A percentile compares a stretch with the other conserved stretches of the same genome.
Conservation (phyloP, 208 protist species). For the Leishmania guyanensis region DNA sequence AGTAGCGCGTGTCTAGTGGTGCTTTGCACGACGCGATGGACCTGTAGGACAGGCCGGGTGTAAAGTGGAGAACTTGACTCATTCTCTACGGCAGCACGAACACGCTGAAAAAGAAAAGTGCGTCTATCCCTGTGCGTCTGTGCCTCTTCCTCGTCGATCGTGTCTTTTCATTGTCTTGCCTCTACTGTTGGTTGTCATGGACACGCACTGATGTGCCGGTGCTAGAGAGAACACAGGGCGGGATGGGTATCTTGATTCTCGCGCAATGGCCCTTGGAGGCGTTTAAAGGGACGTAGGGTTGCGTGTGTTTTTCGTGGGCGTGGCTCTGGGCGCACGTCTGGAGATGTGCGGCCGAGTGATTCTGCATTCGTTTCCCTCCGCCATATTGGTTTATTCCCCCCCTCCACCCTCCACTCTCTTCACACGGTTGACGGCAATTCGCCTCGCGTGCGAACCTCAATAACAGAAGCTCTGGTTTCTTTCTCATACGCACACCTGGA, state of each 20-base stretch:
- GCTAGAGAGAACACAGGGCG: neutral
- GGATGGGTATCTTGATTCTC: neutral
- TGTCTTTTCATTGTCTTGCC: neutral
- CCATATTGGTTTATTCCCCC: neutral
- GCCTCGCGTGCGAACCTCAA: neutral
- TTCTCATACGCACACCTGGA: neutral
- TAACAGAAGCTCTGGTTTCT: neutral
- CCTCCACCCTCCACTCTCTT: neutral
- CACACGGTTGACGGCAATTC: neutral
- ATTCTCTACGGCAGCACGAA: neutral
- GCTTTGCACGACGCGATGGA: neutral
- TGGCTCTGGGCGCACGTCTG: neutral
- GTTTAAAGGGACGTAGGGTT: neutral
- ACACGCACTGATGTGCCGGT: neutral
- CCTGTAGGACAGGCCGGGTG: neutral
- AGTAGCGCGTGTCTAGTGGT: neutral
- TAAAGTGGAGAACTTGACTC: neutral
- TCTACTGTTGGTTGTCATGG: neutral
- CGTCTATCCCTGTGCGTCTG: neutral
- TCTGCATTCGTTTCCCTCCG: neutral
- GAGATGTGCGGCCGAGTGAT: neutral
- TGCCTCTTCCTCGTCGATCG: neutral
- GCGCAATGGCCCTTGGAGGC: neutral
- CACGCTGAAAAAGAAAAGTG: neutral
- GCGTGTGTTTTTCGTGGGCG: neutral